Base-by-base conservation (phyloP, 164 flowering plant genomes). In the Litsea cubeba region DNA sequence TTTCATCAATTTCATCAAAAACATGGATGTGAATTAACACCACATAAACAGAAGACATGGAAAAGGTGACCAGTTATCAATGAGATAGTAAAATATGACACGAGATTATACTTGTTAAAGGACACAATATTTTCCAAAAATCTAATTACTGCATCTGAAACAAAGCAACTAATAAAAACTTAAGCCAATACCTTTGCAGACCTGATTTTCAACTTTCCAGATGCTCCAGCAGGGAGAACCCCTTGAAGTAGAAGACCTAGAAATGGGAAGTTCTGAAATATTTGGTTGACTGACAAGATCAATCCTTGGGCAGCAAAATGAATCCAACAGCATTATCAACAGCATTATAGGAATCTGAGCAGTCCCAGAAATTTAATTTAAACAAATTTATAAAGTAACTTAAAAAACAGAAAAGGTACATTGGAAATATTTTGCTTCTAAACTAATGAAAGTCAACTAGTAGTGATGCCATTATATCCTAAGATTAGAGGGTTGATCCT, bases 181-280 rank as follows among this genome's bases (percentile, higher is more conserved):
- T 12, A 5, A 51, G 20, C 15, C 46, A 35, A 25, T 18, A 67
- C 25, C 57, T 65, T 15, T 49, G 28, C 60, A 25, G 70, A 94
- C 99, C 97, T 96, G 98, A 87, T 96, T 94, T 78, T 90, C 94
- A 84, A 96, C 89, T 85, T 87, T 96, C 99, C 99, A 96, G 72
- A 91, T 81, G 83, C 94, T 96, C 97, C 99, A 96, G 82, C 92
- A 87, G 26, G 90, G 88, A 76, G 97, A 86, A 60, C 87, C 80
- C 75, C 81, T 90, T 35, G 93, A 86, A 79, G 83, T 88, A 35
- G 88, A 84, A 57, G 91, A 92, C 82, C 88, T 88, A 35, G 97
- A 85, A 65, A 94, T 82, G 49, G 98, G 97, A 62, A 72, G 76
- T 76, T 94, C 99, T 71, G 79, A 69, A 74, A 96, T 88, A 75